Evolutionary conservation across 331 rosid genomes (phyloP).

Genomic region (Acacia pycnantha): DNA sequence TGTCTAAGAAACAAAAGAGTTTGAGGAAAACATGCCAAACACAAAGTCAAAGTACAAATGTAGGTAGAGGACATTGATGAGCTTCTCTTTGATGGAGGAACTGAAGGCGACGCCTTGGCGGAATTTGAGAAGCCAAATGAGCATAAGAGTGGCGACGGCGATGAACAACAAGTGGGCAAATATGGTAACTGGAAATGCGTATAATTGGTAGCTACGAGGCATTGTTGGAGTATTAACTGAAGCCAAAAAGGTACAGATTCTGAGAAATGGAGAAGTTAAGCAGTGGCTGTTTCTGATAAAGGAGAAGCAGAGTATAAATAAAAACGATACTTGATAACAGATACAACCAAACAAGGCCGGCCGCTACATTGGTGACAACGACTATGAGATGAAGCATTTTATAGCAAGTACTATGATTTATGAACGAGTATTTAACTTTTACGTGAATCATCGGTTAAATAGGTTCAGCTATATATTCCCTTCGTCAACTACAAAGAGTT

Average conservation of each 20-base stretch:
- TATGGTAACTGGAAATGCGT: conserved; percentile 48
- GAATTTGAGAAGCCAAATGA: conserved; percentile 62
- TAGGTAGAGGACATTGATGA: conserved; percentile 44
- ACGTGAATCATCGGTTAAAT: neutral
- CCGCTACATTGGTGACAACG: conserved; percentile 22
- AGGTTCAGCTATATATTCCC: neutral
- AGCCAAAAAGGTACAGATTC: neutral
- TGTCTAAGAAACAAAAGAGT: neutral
- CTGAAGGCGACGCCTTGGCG: conserved; percentile 65
- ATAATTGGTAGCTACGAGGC: conserved; percentile 51
- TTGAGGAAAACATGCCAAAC: conserved; percentile 26
- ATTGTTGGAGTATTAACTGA: conserved; percentile 6
- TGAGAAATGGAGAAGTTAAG: neutral
- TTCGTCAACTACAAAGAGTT: neutral
- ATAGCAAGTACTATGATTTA: neutral
- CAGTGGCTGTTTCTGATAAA: neutral
- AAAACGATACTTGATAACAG: neutral
- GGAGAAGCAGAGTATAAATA: neutral
- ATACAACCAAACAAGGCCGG: conserved; percentile 16
- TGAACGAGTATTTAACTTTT: neutral
- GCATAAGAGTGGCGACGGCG: conserved; percentile 52
- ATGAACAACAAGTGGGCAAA: conserved; percentile 59
- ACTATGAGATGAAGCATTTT: neutral
- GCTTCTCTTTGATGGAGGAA: conserved; percentile 44
- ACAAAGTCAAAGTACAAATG: neutral